A percentile compares a stretch with the other conserved stretches of the same genome.
Conservation (phyloP, 257 asterid species). For the Solanum pinnatisectum region DNA sequence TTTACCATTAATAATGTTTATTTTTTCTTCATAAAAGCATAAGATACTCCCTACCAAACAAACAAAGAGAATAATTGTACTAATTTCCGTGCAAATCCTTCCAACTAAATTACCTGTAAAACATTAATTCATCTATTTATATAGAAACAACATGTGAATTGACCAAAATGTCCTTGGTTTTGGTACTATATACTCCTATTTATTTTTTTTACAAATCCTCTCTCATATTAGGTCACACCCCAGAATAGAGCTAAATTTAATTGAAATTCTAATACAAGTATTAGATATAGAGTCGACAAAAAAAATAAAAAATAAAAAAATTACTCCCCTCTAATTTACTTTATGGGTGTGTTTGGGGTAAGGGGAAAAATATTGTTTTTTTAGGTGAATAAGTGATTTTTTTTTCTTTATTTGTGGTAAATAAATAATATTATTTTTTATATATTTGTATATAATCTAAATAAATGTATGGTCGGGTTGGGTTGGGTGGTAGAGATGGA, state of each 20-base stretch:
- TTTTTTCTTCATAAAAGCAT: neutral
- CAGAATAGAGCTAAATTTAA: no score
- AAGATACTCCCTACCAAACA: neutral
- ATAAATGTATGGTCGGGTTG: neutral
- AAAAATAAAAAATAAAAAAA: no score
- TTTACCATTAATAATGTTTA: neutral
- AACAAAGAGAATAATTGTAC: slow-evolving; percentile 20
- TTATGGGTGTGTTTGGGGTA: neutral
- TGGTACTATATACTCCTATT: neutral
- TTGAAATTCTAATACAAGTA: no score
- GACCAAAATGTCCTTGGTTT: neutral
- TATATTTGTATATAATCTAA: neutral
- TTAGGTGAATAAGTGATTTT: neutral
- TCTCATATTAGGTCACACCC: no score
- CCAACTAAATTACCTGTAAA: slow-evolving; percentile 46
- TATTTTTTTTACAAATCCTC: no score
- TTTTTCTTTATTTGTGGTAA: no score
- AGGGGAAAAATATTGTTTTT: neutral
- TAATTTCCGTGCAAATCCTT: slow-evolving; percentile 60
- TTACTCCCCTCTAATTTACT: neutral
- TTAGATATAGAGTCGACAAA: no score
- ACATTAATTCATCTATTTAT: neutral
- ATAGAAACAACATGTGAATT: neutral
- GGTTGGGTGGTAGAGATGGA: neutral
- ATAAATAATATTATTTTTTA: neutral